Evolutionary conservation across 768 basidiomycete genomes (phyloP).

Genomic region (Rhodotorula babjevae): DNA sequence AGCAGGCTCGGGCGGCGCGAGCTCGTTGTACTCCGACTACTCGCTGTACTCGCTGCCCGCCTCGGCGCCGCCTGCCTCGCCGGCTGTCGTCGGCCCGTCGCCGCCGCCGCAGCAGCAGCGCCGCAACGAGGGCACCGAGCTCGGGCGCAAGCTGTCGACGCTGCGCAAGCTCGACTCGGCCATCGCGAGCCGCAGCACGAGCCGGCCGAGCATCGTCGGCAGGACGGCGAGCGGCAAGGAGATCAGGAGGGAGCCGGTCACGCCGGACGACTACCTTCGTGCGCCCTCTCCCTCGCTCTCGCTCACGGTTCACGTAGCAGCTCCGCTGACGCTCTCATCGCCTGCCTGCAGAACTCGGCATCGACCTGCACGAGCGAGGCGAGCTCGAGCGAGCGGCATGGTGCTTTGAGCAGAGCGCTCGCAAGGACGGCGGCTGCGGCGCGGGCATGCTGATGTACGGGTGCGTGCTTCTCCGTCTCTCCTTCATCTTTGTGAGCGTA

Average conservation of each 20-base stretch:
- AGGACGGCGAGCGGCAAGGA: constrained; percentile 12
- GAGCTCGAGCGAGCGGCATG: constrained; percentile 41
- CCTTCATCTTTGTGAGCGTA: too few relatives aligned
- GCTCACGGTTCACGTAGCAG: too few relatives aligned
- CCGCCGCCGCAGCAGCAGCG: not conserved
- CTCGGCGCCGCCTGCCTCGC: not conserved
- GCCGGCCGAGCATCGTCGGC: not conserved
- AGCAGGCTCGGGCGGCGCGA: not conserved
- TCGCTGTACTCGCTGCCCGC: constrained; percentile 22
- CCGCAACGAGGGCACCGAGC: not conserved
- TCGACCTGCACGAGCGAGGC: constrained; percentile 42
- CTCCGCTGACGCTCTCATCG: not conserved
- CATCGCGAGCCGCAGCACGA: not conserved
- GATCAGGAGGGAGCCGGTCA: constrained; percentile 10
- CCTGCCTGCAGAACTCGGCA: constrained; percentile 36
- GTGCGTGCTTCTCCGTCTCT: not conserved
- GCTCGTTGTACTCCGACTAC: constrained; percentile 24
- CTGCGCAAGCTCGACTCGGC: constrained; percentile 8
- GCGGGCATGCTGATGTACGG: constrained; percentile 94
- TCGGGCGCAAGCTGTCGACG: not conserved
- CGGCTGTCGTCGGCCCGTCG: not conserved
- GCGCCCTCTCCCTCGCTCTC: not conserved
- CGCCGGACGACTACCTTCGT: constrained; percentile 40
- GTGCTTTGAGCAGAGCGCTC: constrained; percentile 43
- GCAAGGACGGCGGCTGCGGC: constrained; percentile 67